These are phyloP conservation scores for Trypanosoma melophagium DNA, from an alignment of 208 protist genomes.

Conservation along the genomic window DNA sequence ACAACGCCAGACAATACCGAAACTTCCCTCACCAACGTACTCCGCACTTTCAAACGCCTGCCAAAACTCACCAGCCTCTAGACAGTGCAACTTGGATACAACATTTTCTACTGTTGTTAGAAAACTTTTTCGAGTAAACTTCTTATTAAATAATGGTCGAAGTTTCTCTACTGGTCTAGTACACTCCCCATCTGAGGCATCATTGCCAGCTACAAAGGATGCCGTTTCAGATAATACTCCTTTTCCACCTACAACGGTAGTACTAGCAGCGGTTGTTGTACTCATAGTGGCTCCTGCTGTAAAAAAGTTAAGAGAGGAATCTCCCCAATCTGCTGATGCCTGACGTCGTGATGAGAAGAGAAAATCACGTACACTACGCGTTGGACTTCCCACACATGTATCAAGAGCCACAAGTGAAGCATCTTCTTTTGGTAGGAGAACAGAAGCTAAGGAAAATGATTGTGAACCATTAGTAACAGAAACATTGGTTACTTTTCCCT, in stretches of 20 bases:
- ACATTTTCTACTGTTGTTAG: slow-evolving; percentile 39
- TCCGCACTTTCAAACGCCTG: slow-evolving; percentile 57
- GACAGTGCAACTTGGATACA: slow-evolving; percentile 63
- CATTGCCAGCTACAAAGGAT: not conserved
- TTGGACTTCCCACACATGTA: slow-evolving; percentile 3
- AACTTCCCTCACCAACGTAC: slow-evolving; percentile 86
- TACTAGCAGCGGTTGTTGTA: not conserved
- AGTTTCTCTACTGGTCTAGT: slow-evolving; percentile 40
- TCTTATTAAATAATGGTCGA: slow-evolving; percentile 46
- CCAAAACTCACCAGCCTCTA: slow-evolving; percentile 72
- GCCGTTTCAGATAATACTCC: not conserved
- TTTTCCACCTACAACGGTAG: not conserved
- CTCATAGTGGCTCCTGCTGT: not conserved
- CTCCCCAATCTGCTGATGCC: not conserved
- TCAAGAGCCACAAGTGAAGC: not conserved
- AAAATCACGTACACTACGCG: slow-evolving; percentile 26
- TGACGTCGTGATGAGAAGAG: slow-evolving; percentile 23
- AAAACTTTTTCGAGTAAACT: slow-evolving; percentile 59
- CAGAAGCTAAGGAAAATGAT: not conserved
- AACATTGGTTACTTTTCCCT: not conserved
- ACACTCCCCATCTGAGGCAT: not conserved
- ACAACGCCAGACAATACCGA: slow-evolving; percentile 82
- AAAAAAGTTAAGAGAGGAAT: slow-evolving; percentile 13
- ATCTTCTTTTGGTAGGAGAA: not conserved
- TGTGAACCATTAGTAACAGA: slow-evolving; percentile 7